A percentile compares a stretch with the other conserved stretches of the same genome.
These are phyloP conservation scores for Cryphonectria nitschkei DNA, from an alignment of 2,329 filamentous ascomycete species.

Conservation along the genomic window DNA sequence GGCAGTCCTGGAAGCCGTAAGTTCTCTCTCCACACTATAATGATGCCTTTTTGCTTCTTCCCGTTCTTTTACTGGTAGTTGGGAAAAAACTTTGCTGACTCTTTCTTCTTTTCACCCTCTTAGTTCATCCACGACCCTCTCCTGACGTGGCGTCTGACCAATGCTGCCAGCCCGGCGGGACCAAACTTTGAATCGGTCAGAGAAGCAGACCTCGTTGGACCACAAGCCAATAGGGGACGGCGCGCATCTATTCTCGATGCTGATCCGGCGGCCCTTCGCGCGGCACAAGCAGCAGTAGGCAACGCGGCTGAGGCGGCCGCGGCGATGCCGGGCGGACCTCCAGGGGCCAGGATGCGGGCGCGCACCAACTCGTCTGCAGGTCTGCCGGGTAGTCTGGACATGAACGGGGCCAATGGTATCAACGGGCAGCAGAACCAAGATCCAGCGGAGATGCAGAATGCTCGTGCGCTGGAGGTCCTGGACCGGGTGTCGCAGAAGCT, in stretches of 20 bases:
- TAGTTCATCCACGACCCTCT: constrained; percentile 99
- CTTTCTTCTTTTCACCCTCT: neutral
- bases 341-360: constrained; percentile 54
- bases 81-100: constrained; percentile 31
- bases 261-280: constrained; percentile 63
- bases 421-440: constrained; percentile 42
- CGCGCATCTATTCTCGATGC: constrained; percentile 72
- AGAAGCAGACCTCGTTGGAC: constrained; percentile 55
- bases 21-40: constrained; percentile 41
- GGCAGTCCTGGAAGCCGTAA: constrained; percentile 95
- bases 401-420: constrained; percentile 43
- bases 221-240: constrained; percentile 56
- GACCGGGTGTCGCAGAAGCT: constrained; percentile 93
- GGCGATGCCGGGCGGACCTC: constrained; percentile 50
- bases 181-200: constrained; percentile 69
- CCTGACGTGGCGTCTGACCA: constrained; percentile 89
- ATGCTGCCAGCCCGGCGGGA: constrained; percentile 63
- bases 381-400: constrained; percentile 38
- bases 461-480: constrained; percentile 87
- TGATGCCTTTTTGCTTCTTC: neutral
- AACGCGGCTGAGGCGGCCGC: constrained; percentile 33
- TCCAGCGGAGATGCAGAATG: constrained; percentile 82
- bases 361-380: constrained; percentile 62
- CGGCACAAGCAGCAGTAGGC: constrained; percentile 42
- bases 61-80: neutral